phyloP scores from a whole-genome alignment of 202 grass and related monocot genomes.

The Setaria viridis region DNA sequence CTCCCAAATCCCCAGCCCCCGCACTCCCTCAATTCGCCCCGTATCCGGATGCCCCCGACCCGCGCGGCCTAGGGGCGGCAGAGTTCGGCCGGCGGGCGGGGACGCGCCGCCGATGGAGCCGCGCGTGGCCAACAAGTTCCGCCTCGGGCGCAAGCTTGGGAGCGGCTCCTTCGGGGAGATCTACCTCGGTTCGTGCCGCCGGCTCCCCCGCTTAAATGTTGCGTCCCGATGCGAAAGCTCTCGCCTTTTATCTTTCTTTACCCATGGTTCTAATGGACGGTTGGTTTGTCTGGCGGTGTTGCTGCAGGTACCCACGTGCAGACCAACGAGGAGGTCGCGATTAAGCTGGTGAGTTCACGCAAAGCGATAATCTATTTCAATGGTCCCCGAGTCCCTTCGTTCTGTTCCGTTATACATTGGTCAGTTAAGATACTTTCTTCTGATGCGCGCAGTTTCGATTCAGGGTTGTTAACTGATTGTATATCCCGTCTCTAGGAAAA shows the following conservation, averaged over 20 bases:
- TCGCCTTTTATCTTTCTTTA: not conserved
- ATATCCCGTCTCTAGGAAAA: not conserved
- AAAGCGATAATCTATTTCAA: not conserved
- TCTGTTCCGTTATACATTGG: not conserved
- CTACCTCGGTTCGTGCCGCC: constrained; percentile 64
- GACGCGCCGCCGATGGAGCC: constrained; percentile 67
- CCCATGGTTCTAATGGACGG: constrained; percentile 5
- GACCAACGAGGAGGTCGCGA: constrained; percentile 80
- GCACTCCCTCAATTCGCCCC: not conserved
- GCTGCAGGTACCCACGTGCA: constrained; percentile 80
- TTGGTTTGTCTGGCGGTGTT: constrained; percentile 21
- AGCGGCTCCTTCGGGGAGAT: constrained; percentile 95
- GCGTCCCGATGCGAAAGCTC: constrained; percentile 23
- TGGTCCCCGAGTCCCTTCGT: not conserved
- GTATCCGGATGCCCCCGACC: constrained; percentile 18
- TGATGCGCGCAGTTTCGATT: constrained; percentile 5
- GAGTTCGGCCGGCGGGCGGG: not conserved
- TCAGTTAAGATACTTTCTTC: constrained; percentile 1
- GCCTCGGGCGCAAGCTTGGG: constrained; percentile 84
- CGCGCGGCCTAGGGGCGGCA: constrained; percentile 7
- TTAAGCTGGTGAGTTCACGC: constrained; percentile 74
- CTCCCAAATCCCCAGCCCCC: not conserved
- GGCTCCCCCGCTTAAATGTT: not conserved
- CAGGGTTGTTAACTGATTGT: constrained; percentile 11
- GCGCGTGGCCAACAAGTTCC: constrained; percentile 85